phyloP scores from a whole-genome alignment of 1,139 yeast genomes.

The Hemisphaericaspora subhashii region DNA sequence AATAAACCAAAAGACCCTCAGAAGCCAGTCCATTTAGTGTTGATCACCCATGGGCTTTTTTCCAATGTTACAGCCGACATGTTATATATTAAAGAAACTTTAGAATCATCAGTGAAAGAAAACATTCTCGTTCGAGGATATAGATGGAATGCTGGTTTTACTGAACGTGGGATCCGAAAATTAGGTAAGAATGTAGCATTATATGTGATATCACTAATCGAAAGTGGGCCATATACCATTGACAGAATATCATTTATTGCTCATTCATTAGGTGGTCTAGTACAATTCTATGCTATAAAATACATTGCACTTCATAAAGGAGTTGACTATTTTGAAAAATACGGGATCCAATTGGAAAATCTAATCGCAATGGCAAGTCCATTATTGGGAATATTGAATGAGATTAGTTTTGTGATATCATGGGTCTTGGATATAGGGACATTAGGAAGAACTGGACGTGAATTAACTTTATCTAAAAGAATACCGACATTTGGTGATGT shows the following conservation, averaged over 20 bases:
- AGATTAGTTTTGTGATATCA: constrained; percentile 83
- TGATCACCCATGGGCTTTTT: constrained; percentile 88
- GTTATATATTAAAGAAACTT: constrained; percentile 78
- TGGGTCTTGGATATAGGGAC: constrained; percentile 83
- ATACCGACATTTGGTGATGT: constrained; percentile 21
- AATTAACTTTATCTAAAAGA: constrained; percentile 59
- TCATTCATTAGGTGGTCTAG: constrained; percentile 89
- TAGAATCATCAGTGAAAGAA: constrained; percentile 61
- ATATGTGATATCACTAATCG: constrained; percentile 58
- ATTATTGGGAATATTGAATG: constrained; percentile 75
- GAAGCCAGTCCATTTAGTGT: constrained; percentile 66
- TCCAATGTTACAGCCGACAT: constrained; percentile 88
- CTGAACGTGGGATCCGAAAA: constrained; percentile 85
- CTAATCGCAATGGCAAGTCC: constrained; percentile 87
- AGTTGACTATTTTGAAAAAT: constrained; percentile 57
- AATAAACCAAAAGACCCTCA: constrained; percentile 38
- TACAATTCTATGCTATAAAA: constrained; percentile 88
- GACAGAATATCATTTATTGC: constrained; percentile 79
- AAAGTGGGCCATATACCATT: constrained; percentile 35
- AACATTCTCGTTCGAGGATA: constrained; percentile 79
- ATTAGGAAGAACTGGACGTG: constrained; percentile 91
- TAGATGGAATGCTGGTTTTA: constrained; percentile 79
- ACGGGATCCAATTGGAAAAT: constrained; percentile 59
- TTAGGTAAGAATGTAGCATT: constrained; percentile 79
- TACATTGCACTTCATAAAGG: constrained; percentile 56